Evolutionary conservation across 78 protist species (phyloP).

Genomic region (Pigoraptor vietnamica): DNA sequence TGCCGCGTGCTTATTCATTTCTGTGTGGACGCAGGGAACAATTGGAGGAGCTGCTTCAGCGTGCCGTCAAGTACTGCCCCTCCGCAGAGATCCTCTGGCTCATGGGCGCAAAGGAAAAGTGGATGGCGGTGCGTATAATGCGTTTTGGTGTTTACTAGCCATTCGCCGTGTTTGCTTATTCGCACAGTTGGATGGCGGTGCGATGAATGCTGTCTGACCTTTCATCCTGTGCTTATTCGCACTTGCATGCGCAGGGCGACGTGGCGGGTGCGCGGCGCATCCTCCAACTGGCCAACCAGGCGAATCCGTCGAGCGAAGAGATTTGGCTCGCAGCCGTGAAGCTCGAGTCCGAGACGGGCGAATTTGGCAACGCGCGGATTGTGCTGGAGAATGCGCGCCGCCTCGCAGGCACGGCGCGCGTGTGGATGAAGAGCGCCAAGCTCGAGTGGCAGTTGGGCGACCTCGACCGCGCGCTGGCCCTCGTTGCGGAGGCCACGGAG

Average conservation of each 20-base stretch:
- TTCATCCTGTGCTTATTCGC: no score
- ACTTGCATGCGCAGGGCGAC: constrained; percentile 46
- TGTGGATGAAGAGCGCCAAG: constrained; percentile 87
- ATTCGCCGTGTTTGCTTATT: not conserved
- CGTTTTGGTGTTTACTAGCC: not conserved
- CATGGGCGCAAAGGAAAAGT: constrained; percentile 87
- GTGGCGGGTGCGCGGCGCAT: constrained; percentile 58
- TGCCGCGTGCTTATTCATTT: not conserved
- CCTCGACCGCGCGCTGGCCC: constrained; percentile 16
- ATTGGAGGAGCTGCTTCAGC: constrained; percentile 59
- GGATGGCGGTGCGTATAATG: constrained; percentile 36
- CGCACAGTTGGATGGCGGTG: no score
- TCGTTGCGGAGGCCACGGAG: constrained; percentile 33
- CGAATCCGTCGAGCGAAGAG: constrained; percentile 67
- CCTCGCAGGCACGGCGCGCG: constrained; percentile 58
- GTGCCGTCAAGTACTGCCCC: constrained; percentile 81
- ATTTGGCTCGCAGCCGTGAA: constrained; percentile 93
- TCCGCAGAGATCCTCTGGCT: constrained; percentile 89
- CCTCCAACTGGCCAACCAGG: constrained; percentile 72
- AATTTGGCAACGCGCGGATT: constrained; percentile 53
- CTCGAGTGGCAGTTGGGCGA: constrained; percentile 72
- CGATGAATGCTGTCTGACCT: no score
- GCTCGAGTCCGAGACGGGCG: constrained; percentile 79
- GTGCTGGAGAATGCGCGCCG: constrained; percentile 66
- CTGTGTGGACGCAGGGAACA: constrained; percentile 46